Evolutionary conservation across 1,139 yeast genomes (phyloP).

Genomic region (Meyerozyma smithsonii): DNA sequence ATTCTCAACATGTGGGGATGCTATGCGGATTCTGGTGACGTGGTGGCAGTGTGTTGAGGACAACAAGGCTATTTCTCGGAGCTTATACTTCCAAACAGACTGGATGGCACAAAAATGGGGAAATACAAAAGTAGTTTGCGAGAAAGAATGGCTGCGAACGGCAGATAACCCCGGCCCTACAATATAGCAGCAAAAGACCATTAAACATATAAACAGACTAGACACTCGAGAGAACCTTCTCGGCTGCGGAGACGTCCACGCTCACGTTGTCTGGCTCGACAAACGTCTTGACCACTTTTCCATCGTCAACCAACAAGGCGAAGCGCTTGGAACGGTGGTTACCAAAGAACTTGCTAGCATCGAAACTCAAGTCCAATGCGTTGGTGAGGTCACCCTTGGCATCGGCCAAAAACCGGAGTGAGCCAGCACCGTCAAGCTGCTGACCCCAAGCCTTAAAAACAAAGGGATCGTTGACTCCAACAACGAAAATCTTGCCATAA

Average conservation of each 20-base stretch:
- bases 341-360: constrained; percentile 70
- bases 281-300: constrained; percentile 59
- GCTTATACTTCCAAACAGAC: too few relatives aligned
- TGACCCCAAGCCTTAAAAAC: constrained; percentile 80
- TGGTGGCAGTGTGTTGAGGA: neutral
- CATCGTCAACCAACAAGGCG: constrained; percentile 72
- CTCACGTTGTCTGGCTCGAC: constrained; percentile 81
- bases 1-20: neutral
- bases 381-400: constrained; percentile 66
- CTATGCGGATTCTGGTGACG: neutral
- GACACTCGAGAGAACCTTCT: constrained; percentile 32
- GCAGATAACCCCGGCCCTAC: too few relatives aligned
- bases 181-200: too few relatives aligned
- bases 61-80: too few relatives aligned
- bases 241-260: constrained; percentile 47
- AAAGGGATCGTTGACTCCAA: constrained; percentile 83
- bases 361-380: constrained; percentile 55
- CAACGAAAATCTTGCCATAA: constrained; percentile 51
- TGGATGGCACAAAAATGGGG: too few relatives aligned
- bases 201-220: too few relatives aligned
- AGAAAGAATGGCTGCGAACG: neutral
- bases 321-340: constrained; percentile 70
- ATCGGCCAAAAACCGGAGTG: constrained; percentile 67
- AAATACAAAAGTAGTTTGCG: too few relatives aligned
- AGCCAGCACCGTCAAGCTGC: constrained; percentile 21